These are phyloP conservation scores for Xylariales sp. DNA, from an alignment of 2,329 filamentous ascomycete genomes.

Conservation along the genomic window DNA sequence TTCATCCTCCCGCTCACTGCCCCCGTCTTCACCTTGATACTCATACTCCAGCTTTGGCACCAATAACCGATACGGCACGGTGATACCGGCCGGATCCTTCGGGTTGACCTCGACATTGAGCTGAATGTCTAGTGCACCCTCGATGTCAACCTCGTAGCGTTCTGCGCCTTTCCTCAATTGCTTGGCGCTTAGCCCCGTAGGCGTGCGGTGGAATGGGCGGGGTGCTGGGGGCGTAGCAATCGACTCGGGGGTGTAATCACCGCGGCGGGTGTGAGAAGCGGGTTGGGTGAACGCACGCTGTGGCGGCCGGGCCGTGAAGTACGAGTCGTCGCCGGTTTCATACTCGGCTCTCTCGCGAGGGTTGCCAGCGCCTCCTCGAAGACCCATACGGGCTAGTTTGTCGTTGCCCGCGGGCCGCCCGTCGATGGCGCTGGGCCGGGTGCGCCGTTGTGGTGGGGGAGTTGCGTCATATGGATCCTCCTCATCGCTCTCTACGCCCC, in stretches of 20 bases:
- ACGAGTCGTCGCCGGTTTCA: slow-evolving; percentile 50
- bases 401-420: slow-evolving; percentile 11
- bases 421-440: slow-evolving; percentile 9
- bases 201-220: slow-evolving; percentile 59
- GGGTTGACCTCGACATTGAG: slow-evolving; percentile 87
- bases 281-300: slow-evolving; percentile 23
- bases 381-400: slow-evolving; percentile 15
- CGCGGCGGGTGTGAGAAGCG: slow-evolving; percentile 11
- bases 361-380: slow-evolving; percentile 34
- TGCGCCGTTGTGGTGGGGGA: slow-evolving; percentile 13
- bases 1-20: too few relatives aligned
- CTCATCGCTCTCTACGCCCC: slow-evolving; percentile 42
- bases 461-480: slow-evolving; percentile 18
- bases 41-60: slow-evolving; percentile 72
- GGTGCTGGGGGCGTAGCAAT: slow-evolving; percentile 11
- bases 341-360: slow-evolving; percentile 41
- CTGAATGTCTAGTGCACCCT: slow-evolving; percentile 79
- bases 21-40: slow-evolving; percentile 38
- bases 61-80: slow-evolving; percentile 78
- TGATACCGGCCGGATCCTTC: slow-evolving; percentile 81
- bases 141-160: slow-evolving; percentile 63
- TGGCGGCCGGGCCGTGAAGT: slow-evolving; percentile 44
- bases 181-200: slow-evolving; percentile 63
- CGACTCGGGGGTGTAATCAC: slow-evolving; percentile 7
- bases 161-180: slow-evolving; percentile 50